Evolutionary conservation across 2,329 filamentous ascomycete genomes (phyloP).

Genomic region (Aulographum hederae): DNA sequence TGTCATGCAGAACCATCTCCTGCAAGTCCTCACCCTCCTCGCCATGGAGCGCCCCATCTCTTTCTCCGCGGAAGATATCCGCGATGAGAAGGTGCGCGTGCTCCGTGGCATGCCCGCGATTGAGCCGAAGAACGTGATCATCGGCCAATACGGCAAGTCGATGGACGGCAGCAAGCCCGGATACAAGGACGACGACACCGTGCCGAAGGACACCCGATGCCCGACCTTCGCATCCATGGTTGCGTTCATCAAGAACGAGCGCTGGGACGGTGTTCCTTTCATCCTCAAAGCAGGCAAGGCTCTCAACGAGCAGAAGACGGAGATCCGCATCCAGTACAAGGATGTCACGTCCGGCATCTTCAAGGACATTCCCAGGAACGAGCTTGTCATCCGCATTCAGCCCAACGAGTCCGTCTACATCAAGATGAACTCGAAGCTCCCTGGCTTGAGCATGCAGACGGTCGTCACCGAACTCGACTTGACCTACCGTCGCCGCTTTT

Average conservation of each 20-base stretch:
- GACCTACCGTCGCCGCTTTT: constrained; percentile 95
- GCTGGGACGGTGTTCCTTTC: constrained; percentile 98
- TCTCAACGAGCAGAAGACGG: constrained; percentile 98
- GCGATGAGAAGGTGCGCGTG: constrained; percentile 88
- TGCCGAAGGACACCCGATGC: constrained; percentile 92
- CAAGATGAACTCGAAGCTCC: constrained; percentile 99
- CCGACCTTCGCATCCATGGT: constrained; percentile 96
- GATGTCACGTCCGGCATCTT: constrained; percentile 98
- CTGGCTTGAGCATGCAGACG: constrained; percentile 97
- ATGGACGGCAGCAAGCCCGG: constrained; percentile 90
- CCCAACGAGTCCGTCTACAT: constrained; percentile 99
- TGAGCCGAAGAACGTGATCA: constrained; percentile 98
- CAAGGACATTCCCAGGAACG: constrained; percentile 98
- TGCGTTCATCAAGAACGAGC: constrained; percentile 97
- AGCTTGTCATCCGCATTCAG: constrained; percentile 97
- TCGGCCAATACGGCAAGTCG: constrained; percentile 94
- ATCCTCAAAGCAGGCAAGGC: constrained; percentile 98
- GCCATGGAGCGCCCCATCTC: constrained; percentile 98
- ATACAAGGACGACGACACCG: constrained; percentile 97
- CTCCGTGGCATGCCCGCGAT: constrained; percentile 85
- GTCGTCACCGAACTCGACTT: constrained; percentile 96
- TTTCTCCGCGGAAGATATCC: constrained; percentile 94
- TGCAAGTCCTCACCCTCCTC: constrained; percentile 88
- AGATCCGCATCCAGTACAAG: constrained; percentile 98
- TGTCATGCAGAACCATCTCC: constrained; percentile 97